Base-by-base conservation (phyloP, 352 stramenopile genomes). In the Phytophthora crassamura region DNA sequence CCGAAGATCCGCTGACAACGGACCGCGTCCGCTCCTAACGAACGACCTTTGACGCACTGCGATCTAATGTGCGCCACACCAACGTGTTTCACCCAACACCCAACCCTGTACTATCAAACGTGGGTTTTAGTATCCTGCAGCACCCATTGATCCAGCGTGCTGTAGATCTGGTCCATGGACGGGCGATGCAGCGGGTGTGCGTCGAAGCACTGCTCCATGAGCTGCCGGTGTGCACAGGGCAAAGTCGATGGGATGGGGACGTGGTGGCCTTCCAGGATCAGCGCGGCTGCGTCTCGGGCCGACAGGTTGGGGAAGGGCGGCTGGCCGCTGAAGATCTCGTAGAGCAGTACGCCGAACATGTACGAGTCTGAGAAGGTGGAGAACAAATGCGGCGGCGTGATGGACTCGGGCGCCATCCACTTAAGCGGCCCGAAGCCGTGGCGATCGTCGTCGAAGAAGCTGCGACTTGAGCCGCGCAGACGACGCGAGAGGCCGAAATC, bases 301-400 rank as follows among this genome's bases (percentile, higher is more conserved):
- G 79, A 78, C 30, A 89, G 43, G n/a, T 67, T 72, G 6, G 75
- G 74, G 60, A 91, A 93, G 12, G 84, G 84, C 34, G 72, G 54
- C 7, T 70, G 47, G 12, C 84, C 84, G 32, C 73, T 89, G 57
- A 91, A 93, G 32, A 91, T 87, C 51, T 93, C 84, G 64, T 86
- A 93, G 50, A 93, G 70, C 11, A 90, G 57, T 16, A 91, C 80
- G 6, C 82, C 84, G 25, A 91, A 93, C 78, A 89, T 89, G 73
- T 89, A 93, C 52, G 80, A 76, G 59, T 93, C 84, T 14, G 84
- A 91, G 32, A 80, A 80, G 14, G 70, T 80, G 2, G 84, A 93
- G 59, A 91, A 93, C 7, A 91, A 34, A 42, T 93, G 79, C 6
- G 84, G 84, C 14, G 84, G 78, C 10, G 80, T 50, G 7, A 91